These are phyloP conservation scores for Ecytonucleospora hepatopenaei DNA, from an alignment of 371 early-diverging fungal species.

Conservation along the genomic window DNA sequence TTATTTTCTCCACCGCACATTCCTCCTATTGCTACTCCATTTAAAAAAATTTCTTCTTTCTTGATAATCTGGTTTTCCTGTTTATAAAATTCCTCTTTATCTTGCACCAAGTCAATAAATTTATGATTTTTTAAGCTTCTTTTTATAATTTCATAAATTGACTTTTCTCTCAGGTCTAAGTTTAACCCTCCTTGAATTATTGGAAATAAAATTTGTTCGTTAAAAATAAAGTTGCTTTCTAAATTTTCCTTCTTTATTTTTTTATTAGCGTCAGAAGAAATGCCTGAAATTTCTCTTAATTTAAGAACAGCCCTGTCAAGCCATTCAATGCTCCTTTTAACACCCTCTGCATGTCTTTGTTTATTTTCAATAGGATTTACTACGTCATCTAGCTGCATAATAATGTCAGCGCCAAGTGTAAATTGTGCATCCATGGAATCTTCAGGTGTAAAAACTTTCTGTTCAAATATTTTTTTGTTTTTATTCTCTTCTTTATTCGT, in stretches of 20 bases:
- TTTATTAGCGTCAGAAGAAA: conserved; percentile 4
- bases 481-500: conserved; percentile 55
- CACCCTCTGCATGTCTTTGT: conserved; percentile 73
- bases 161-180: conserved; percentile 63
- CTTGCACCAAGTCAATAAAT: too few species aligned
- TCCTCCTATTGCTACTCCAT: conserved; percentile 84
- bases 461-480: conserved; percentile 25
- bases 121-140: conserved; percentile 66
- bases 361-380: conserved; percentile 71
- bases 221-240: background rate
- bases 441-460: conserved; percentile 74
- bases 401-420: conserved; percentile 81
- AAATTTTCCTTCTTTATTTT: conserved; percentile 61
- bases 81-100: too few species aligned
- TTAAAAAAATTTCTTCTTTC: too few species aligned
- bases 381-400: conserved; percentile 91
- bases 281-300: conserved; percentile 1
- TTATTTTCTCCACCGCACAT: conserved; percentile 84
- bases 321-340: conserved; percentile 81
- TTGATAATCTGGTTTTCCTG: too few species aligned
- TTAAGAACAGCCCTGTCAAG: conserved; percentile 70
- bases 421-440: conserved; percentile 78
- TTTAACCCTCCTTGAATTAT: conserved; percentile 83
- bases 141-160: conserved; percentile 71
- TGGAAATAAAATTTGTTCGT: conserved; percentile 72